A percentile compares a stretch with the other conserved stretches of the same genome.
These are phyloP conservation scores for Leishmania major DNA, from an alignment of 208 protist genomes.

Conservation along the genomic window DNA sequence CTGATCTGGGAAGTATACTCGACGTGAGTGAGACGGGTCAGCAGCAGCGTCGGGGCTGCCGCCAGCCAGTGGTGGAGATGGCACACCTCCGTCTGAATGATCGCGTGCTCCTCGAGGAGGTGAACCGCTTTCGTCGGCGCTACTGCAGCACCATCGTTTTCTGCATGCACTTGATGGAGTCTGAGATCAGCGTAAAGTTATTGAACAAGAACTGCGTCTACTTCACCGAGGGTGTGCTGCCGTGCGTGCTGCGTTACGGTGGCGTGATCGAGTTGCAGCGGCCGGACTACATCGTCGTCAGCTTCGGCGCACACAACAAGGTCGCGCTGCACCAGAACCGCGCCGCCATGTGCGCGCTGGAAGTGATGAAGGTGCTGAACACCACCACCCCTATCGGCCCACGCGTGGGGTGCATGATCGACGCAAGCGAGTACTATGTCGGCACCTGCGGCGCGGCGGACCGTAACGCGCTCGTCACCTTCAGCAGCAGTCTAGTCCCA, in stretches of 20 bases:
- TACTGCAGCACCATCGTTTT: constrained; percentile 52
- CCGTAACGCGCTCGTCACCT: constrained; percentile 48
- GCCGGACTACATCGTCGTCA: constrained; percentile 40
- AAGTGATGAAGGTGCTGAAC: constrained; percentile 39
- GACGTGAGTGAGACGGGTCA: not conserved
- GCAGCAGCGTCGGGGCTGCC: not conserved
- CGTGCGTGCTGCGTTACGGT: constrained; percentile 44
- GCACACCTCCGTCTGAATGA: constrained; percentile 38
- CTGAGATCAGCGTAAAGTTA: constrained; percentile 25
- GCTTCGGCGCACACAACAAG: constrained; percentile 44
- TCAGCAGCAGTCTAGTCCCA: constrained; percentile 25
- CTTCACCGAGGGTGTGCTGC: constrained; percentile 55
- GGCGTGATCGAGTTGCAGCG: constrained; percentile 62
- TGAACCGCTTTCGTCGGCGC: constrained; percentile 51
- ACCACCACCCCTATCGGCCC: constrained; percentile 32
- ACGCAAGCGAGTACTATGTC: constrained; percentile 66
- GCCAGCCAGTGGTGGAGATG: not conserved
- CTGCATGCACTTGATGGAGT: constrained; percentile 39
- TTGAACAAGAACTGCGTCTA: constrained; percentile 30
- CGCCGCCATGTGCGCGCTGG: constrained; percentile 54
- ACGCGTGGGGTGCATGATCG: constrained; percentile 49
- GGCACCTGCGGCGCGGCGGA: constrained; percentile 61
- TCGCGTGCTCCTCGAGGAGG: constrained; percentile 34
- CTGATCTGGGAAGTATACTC: not conserved
- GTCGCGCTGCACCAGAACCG: constrained; percentile 57